Base-by-base conservation (phyloP, 306 rosid species). In the Dalbergia cultrata region DNA sequence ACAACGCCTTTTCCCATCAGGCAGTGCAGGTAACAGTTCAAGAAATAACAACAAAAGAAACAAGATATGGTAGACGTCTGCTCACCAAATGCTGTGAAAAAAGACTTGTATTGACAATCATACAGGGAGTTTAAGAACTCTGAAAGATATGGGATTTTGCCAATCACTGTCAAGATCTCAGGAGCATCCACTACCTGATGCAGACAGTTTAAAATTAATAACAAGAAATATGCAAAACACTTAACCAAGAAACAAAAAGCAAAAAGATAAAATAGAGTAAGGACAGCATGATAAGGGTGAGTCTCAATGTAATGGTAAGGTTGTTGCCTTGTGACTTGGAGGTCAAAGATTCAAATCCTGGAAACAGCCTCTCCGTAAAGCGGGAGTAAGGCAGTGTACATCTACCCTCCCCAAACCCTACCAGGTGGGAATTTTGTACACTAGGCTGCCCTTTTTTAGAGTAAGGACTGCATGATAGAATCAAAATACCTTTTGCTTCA, bases 101-200 rank as follows among this genome's bases (percentile, higher is more conserved):
- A 95, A 14, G 96, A 90, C 87, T 95, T 95, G 90, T 93, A 95
- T 52, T 81, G 94, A 34, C 98, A 93, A 39, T 90, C 94, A 49
- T 95, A 92, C 7, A 95, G 80, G 70, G 97, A 91, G 85, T 95
- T 92, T 86, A 95, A 60, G 75, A 93, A 95, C 77, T 86, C 99
- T 0, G 97, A 85, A 62, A 95, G 94, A 84, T 90, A 72, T 37
- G 92, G 97, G 58, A 95, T 89, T 86, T 95, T 95, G 70, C 97
- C 99, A 69, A 95, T 93, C 84, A 95, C 98, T 0, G 99, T 85
- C 86, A 95, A 79, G 66, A 95, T 95, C 91, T 93, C 99, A 1
- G 98, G 98, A 70, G 99, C 98, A 87, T 95, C 99, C 49, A 92
- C 98, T 21, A 90, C 99, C 98, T 95, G 85, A 76, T 33, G 67